A percentile compares a stretch with the other conserved stretches of the same genome.
These are phyloP conservation scores for Pseudozyma tsukubaensis DNA, from an alignment of 1,284 basidiomycete species.

Conservation along the genomic window DNA sequence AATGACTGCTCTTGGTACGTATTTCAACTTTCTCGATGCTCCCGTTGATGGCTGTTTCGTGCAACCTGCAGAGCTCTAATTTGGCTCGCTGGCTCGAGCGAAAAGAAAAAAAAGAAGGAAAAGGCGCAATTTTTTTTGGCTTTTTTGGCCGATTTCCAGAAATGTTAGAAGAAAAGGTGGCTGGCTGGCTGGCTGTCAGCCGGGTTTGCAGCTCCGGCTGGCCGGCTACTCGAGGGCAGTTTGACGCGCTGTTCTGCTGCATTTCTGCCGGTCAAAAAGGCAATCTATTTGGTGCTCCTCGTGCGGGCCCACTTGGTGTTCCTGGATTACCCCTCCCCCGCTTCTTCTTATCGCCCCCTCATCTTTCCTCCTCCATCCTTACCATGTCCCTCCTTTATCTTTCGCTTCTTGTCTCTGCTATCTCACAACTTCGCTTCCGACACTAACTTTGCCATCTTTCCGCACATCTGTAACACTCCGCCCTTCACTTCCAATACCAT, in stretches of 20 bases:
- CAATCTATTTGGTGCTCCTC: background rate
- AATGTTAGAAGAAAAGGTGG: background rate
- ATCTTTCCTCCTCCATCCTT: background rate
- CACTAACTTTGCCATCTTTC: background rate
- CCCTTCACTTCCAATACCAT: constrained; percentile 12
- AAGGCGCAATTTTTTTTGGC: constrained; percentile 3
- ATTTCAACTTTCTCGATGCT: background rate
- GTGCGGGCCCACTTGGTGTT: background rate
- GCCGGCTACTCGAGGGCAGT: no score
- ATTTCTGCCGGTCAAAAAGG: background rate
- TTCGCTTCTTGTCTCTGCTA: background rate
- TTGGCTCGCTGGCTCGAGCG: constrained; percentile 23
- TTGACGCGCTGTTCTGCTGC: background rate
- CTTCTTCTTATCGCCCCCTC: background rate
- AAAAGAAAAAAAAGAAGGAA: background rate
- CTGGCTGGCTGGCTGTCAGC: no score
- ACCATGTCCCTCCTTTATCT: background rate
- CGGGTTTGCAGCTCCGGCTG: no score
- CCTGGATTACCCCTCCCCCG: background rate
- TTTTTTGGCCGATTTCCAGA: constrained; percentile 3
- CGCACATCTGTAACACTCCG: background rate
- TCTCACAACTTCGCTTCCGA: background rate
- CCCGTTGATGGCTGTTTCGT: background rate
- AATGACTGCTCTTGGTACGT: constrained; percentile 45
- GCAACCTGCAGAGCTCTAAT: background rate